Evolutionary conservation across 1,284 basidiomycete genomes (phyloP).

Genomic region (Trichosporon coremiiforme): DNA sequence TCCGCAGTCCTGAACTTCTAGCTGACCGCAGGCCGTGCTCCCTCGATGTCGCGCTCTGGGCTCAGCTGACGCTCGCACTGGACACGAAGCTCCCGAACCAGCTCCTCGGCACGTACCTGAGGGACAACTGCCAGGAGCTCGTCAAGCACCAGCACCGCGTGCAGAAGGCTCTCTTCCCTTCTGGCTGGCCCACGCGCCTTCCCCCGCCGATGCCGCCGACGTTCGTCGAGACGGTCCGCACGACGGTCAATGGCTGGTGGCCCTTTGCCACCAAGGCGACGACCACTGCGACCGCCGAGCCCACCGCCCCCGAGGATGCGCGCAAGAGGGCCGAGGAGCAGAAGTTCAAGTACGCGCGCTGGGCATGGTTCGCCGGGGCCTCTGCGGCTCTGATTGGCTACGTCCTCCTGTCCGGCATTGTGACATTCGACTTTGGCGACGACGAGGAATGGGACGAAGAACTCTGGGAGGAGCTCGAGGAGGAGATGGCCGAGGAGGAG

Average conservation of each 20-base stretch:
- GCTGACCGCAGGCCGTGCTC: conserved; percentile 43
- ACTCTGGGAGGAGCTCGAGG: conserved; percentile 18
- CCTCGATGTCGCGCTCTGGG: conserved; percentile 52
- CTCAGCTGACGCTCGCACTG: conserved; percentile 54
- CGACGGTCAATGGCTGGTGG: neutral
- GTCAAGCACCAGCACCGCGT: conserved; percentile 45
- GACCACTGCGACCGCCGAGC: neutral
- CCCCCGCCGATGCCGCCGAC: conserved; percentile 5
- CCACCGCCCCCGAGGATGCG: neutral
- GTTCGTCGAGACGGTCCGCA: neutral
- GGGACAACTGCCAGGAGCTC: conserved; percentile 42
- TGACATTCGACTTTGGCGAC: conserved; percentile 40
- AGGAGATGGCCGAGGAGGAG: conserved; percentile 22
- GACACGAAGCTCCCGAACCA: conserved; percentile 49
- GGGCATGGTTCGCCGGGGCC: conserved; percentile 49
- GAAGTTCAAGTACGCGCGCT: conserved; percentile 42
- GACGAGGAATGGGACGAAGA: conserved; percentile 36
- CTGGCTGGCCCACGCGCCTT: conserved; percentile 29
- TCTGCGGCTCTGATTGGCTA: conserved; percentile 70
- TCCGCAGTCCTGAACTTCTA: no score
- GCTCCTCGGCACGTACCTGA: conserved; percentile 49
- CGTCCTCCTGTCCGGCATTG: conserved; percentile 83
- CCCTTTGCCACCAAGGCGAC: neutral
- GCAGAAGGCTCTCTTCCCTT: conserved; percentile 33
- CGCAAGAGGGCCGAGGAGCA: conserved; percentile 36